Evolutionary conservation across 371 early-diverging fungal genomes (phyloP), one percentile per base, ranked within the genome.

Genomic region (Polyrhizophydium stewartii): DNA sequence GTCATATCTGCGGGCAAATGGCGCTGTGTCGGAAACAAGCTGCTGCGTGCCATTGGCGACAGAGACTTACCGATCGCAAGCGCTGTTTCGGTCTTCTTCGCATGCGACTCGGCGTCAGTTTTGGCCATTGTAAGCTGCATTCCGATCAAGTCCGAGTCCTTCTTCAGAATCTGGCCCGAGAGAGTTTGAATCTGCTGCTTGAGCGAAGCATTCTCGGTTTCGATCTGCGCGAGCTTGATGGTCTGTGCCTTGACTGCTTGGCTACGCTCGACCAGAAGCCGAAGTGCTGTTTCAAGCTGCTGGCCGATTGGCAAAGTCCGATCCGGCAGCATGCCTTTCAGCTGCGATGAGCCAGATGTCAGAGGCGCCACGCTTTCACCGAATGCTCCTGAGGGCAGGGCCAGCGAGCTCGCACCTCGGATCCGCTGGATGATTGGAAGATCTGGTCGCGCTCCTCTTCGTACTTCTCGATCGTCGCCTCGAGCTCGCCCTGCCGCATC

Each of bases 371-470:
- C 52, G 19, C 30, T 7, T 52, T 9, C n/a, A 19, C 9, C 6
- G 57, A 5, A 2, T 24, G n/a, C 16, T 5, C 25, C 35, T 35
- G 5, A 6, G 24, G 35, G 9, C 17, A 37, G 16, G 9, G 5
- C 7, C 3, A 25, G 3, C 7, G 7, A 7, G 35, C 35, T 35
- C 13, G 35, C 35, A 16, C 32, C 53, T 53, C 35, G 33, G 27
- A 17, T 21, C 12, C 31, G 21, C 0, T n/a, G 32, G 37, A 3
- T 9, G 6, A 60, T 30, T 49, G 38, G 24, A 9, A 55, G 33
- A 19, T 35, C 32, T 63, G 55, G 24, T 76, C 74, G 19, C 74
- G 56, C 58, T 78, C 79, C 24, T 69, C 64, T 49, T 78, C 72
- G 22, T 55, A 61, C 43, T 60, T 35, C 19, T 50, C 56, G 25